Conservation (phyloP, 2,329 filamentous ascomycete genomes). For the Fusarium palustre region DNA sequence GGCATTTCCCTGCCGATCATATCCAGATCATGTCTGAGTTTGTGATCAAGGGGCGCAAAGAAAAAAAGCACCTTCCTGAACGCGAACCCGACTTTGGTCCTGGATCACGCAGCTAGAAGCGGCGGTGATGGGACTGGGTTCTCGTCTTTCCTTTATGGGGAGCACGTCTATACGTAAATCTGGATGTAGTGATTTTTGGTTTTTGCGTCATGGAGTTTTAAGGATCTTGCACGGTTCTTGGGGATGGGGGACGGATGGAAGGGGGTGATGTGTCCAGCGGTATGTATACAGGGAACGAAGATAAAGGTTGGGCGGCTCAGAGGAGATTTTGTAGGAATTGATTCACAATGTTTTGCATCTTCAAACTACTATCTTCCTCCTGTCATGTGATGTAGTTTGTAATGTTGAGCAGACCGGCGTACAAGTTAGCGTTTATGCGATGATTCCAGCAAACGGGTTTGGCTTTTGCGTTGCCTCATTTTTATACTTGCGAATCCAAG, state of each 20-base stretch:
- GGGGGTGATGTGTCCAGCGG: constrained; percentile 37
- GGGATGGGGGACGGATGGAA: constrained; percentile 26
- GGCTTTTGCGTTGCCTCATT: background rate
- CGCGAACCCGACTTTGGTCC: constrained; percentile 72
- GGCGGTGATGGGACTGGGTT: constrained; percentile 22
- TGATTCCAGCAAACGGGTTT: background rate
- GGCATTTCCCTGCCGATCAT: constrained; percentile 94
- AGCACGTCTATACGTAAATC: constrained; percentile 46
- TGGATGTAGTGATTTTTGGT: constrained; percentile 56
- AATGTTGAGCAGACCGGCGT: background rate
- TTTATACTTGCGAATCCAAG: background rate
- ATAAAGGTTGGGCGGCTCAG: constrained; percentile 7
- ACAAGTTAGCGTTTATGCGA: background rate
- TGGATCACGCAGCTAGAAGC: constrained; percentile 49
- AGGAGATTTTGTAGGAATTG: constrained; percentile 47
- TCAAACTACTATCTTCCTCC: background rate
- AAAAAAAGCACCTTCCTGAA: constrained; percentile 75
- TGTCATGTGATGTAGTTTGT: background rate
- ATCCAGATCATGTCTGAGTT: constrained; percentile 91
- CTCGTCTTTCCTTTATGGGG: constrained; percentile 4
- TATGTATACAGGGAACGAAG: constrained; percentile 41
- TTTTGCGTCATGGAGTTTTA: constrained; percentile 55
- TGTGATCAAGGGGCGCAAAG: constrained; percentile 87
- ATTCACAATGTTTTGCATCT: constrained; percentile 43
- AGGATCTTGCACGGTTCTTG: constrained; percentile 50